Base-by-base conservation (phyloP, 2,329 filamentous ascomycete species). In the Graphilbum fragrans region DNA sequence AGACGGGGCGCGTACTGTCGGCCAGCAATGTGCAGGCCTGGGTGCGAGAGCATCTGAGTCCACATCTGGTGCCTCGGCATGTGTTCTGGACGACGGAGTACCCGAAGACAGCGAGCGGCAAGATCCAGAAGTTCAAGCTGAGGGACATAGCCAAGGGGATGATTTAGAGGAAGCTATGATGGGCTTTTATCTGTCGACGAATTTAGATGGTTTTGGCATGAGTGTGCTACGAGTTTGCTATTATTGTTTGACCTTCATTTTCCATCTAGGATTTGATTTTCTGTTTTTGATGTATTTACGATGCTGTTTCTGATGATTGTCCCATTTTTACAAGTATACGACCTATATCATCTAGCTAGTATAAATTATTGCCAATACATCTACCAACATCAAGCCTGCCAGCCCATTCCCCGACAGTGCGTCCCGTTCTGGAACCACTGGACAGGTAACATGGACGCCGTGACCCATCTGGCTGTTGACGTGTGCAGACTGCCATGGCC, bases 121-220 rank as follows among this genome's bases (percentile, higher is more conserved):
- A 98, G 74, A 88, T 96, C 42, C 86, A 94, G 64, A 95, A 96
- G 65, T 95, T 83, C 58, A 90, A 82, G 64, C 59, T 96, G 53
- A 74, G 76, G 54, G 82, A 87, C 16, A 64, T 71, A 53, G 88
- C 49, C 16, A 41, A 39, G 38, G 5, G 32, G 23, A 6, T 47
- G 25, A 2, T 46, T n/a, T 32, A 14, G 21, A 6, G 7, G 31
- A 11, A 6, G 20, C 16, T 5, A 20, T 35, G 9, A 35, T 10
- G 17, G 11, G 12, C 4, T 35, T 35, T 20, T 35, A 16, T 20
- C 7, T 27, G 12, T 27, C 7, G 25, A 27, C 12, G 12, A 27
- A 7, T 27, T 7, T 12, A 27, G 8, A 27, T 8, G 19, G 19
- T 20, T 35, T 9, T 7, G 6, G 19, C 10, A 8, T 21, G 34